These are phyloP conservation scores for Barnettozyma siamensis DNA, from an alignment of 805 yeast genomes.

Conservation along the genomic window DNA sequence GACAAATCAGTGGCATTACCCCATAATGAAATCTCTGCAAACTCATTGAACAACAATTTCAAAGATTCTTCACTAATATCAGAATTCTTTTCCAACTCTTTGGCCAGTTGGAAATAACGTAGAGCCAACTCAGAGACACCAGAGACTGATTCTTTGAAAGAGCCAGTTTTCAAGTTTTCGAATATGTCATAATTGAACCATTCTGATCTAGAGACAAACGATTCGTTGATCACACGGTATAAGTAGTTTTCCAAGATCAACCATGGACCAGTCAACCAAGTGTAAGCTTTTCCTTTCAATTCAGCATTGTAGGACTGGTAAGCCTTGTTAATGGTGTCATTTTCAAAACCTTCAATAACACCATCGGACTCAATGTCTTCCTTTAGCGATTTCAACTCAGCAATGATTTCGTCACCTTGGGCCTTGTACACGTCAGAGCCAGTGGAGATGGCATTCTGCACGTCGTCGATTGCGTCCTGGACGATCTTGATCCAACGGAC, in stretches of 20 bases:
- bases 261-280: slow-evolving; percentile 92
- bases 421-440: slow-evolving; percentile 5
- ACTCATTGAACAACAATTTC: slow-evolving; percentile 66
- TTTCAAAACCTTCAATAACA: slow-evolving; percentile 38
- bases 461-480: slow-evolving; percentile 60
- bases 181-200: slow-evolving; percentile 67
- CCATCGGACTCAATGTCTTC: slow-evolving; percentile 38
- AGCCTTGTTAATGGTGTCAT: slow-evolving; percentile 30
- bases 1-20: slow-evolving; percentile 97
- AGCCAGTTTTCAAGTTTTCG: slow-evolving; percentile 57
- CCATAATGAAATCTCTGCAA: slow-evolving; percentile 88
- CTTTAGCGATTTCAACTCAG: slow-evolving; percentile 38
- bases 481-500: slow-evolving; percentile 86
- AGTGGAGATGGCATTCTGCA: slow-evolving; percentile 32
- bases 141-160: slow-evolving; percentile 65
- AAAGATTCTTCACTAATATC: slow-evolving; percentile 32
- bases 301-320: slow-evolving; percentile 57
- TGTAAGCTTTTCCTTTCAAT: slow-evolving; percentile 30
- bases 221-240: slow-evolving; percentile 57
- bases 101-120: slow-evolving; percentile 43
- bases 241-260: slow-evolving; percentile 77
- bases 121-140: slow-evolving; percentile 82
- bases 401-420: slow-evolving; percentile 45
- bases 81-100: slow-evolving; percentile 21
- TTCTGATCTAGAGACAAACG: slow-evolving; percentile 33